Evolutionary conservation across 2,329 filamentous ascomycete genomes (phyloP).

Genomic region (Rhexocercosporidium sp.): DNA sequence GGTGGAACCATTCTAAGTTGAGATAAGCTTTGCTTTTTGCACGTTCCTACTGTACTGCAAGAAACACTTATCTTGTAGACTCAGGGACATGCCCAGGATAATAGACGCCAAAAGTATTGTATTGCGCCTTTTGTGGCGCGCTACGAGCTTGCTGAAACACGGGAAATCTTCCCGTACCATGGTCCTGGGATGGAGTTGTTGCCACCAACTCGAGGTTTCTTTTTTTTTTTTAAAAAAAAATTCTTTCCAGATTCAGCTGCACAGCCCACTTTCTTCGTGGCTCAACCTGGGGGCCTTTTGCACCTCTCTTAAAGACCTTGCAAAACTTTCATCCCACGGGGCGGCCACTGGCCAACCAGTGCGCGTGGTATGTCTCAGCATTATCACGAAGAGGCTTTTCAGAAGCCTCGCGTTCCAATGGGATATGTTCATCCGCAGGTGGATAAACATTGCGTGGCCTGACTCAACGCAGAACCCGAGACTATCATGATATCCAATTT

Average conservation of each 20-base stretch:
- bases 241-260: not conserved
- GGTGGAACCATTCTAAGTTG: not conserved
- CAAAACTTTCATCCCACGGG: not conserved
- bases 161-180: not conserved
- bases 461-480: not conserved
- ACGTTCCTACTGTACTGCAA: not conserved
- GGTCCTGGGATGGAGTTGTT: not conserved
- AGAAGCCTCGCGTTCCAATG: not conserved
- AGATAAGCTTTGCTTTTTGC: conserved; percentile 1
- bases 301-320: not conserved
- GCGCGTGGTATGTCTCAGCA: not conserved
- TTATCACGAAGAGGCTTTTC: not conserved
- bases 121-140: not conserved
- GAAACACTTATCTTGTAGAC: not conserved
- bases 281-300: not conserved
- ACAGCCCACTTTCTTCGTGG: not conserved
- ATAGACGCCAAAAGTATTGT: not conserved
- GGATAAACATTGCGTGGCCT: not conserved
- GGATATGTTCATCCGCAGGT: not conserved
- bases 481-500: not conserved
- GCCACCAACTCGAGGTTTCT: not conserved
- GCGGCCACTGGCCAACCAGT: not conserved
- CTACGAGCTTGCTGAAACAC: not conserved
- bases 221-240: not conserved
- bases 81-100: not conserved